Conservation (phyloP, 2,329 filamentous ascomycete species). For the Diaporthe citri region DNA sequence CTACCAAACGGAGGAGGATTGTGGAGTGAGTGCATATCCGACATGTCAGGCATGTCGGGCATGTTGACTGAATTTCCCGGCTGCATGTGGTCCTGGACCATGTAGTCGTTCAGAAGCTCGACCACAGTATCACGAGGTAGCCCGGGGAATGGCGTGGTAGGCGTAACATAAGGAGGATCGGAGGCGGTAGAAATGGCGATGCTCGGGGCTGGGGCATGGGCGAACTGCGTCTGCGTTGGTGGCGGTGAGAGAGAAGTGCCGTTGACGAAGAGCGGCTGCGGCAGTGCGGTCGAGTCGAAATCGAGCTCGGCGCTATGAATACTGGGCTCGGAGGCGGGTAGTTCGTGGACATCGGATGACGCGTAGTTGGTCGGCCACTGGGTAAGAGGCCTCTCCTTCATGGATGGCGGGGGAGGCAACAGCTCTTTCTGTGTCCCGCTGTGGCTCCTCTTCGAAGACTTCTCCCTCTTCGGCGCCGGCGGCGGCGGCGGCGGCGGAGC, state of each 20-base stretch:
- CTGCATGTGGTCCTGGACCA: constrained; percentile 35
- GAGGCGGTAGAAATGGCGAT: constrained; percentile 37
- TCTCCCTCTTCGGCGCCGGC: constrained; percentile 38
- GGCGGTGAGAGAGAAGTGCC: constrained; percentile 35
- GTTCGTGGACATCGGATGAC: constrained; percentile 27
- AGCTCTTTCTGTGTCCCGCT: constrained; percentile 34
- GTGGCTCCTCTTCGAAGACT: constrained; percentile 35
- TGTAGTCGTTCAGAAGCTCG: constrained; percentile 38
- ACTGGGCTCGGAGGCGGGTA: constrained; percentile 25
- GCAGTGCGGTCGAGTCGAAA: constrained; percentile 37
- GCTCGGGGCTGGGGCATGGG: constrained; percentile 25
- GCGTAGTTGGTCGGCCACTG: constrained; percentile 36
- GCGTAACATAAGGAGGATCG: constrained; percentile 33
- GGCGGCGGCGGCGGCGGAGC: constrained; percentile 38
- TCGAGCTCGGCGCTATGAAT: constrained; percentile 32
- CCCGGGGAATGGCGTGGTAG: constrained; percentile 31
- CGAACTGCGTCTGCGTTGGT: constrained; percentile 21
- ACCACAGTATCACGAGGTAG: constrained; percentile 38
- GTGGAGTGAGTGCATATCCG: constrained; percentile 11
- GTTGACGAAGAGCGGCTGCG: constrained; percentile 36
- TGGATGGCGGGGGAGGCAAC: constrained; percentile 11
- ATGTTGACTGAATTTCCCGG: constrained; percentile 18
- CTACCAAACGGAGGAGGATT: constrained; percentile 35
- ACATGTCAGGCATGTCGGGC: constrained; percentile 16
- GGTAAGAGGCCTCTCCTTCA: constrained; percentile 36